Evolutionary conservation across 2,329 filamentous ascomycete genomes (phyloP), one percentile per base, ranked within the genome.

Genomic region (Fusarium domesticum): DNA sequence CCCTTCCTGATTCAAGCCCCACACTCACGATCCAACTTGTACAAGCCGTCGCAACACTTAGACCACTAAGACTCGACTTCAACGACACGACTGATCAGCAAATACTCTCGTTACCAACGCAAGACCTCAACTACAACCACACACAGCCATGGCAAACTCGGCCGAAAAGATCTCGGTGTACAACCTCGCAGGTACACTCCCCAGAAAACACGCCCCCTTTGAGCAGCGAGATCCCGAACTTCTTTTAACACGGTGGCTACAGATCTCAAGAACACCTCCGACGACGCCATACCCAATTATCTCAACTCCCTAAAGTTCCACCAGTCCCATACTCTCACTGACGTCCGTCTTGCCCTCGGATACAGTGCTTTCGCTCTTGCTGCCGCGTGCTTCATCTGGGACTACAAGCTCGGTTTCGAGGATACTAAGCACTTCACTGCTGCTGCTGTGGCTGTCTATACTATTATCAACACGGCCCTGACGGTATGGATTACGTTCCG

Each of bases 261-360:
- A 95, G 93, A 97, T 66, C 85, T 98, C 53, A 97, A 97, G 71
- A 95, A 93, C 73, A 95, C 91, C 31, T 89, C 88, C 56, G 93
- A 98, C 72, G 93, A 98, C 71, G 89, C 91, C 45, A 84, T 98
- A 48, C 83, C 87, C 47, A 90, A 93, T 71, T 97, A 97, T 74
- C 83, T 98, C 52, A 92, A 89, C 70, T 87, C 83, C 23, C 83
- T 97, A 65, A 84, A 77, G 56, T 96, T 96, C 75, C 79, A 73
- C 51, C 90, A 95, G 70, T 84, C 87, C 53, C 85, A 97, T 71
- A 77, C 70, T 45, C 83, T 93, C 37, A 82, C 84, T 59, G 91
- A 97, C 62, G 80, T 95, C 37, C 88, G 89, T 42, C 83, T 98
- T 35, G 77, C 75, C 1, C 76, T 98, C 7, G 93, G 93, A 52